Evolutionary conservation across 805 yeast species (phyloP).

Genomic region (Ogataea trehaloabstinens): DNA sequence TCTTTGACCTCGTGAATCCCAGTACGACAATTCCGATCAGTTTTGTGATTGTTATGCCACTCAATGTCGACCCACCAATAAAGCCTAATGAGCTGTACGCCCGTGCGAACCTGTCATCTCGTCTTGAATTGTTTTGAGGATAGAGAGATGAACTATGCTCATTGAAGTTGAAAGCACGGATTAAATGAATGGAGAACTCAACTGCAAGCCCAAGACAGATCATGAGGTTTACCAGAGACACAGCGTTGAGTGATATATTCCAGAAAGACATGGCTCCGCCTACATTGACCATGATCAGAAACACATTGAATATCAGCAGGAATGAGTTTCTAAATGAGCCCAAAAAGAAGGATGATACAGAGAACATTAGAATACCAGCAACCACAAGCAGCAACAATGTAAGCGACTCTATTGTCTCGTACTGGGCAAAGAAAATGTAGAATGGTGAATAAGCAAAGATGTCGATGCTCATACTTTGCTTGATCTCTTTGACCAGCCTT

Average conservation of each 20-base stretch:
- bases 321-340: slow-evolving; percentile 66
- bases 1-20: slow-evolving; percentile 83
- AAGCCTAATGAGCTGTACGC: slow-evolving; percentile 62
- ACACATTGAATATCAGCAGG: slow-evolving; percentile 55
- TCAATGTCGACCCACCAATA: slow-evolving; percentile 88
- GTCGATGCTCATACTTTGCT: slow-evolving; percentile 40
- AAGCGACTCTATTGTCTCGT: slow-evolving; percentile 58
- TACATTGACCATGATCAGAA: slow-evolving; percentile 64
- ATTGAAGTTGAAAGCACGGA: slow-evolving; percentile 62
- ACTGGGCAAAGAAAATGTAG: slow-evolving; percentile 90
- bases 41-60: slow-evolving; percentile 89
- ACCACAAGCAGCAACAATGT: slow-evolving; percentile 52
- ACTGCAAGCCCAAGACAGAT: slow-evolving; percentile 94
- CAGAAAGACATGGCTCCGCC: slow-evolving; percentile 79
- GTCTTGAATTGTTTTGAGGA: slow-evolving; percentile 3
- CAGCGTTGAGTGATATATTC: slow-evolving; percentile 80
- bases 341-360: slow-evolving; percentile 53
- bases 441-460: slow-evolving; percentile 92
- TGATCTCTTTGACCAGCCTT: slow-evolving; percentile 59
- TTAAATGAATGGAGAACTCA: slow-evolving; percentile 88
- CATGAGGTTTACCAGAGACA: slow-evolving; percentile 81
- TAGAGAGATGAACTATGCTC: slow-evolving; percentile 6
- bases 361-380: slow-evolving; percentile 51
- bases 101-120: slow-evolving; percentile 25
- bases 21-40: slow-evolving; percentile 82